Percentiles rank a stretch among this genome's conserved stretches.
These are phyloP conservation scores for Apophysomyces ossiformis DNA, from an alignment of 371 early-diverging fungal species.

Conservation along the genomic window DNA sequence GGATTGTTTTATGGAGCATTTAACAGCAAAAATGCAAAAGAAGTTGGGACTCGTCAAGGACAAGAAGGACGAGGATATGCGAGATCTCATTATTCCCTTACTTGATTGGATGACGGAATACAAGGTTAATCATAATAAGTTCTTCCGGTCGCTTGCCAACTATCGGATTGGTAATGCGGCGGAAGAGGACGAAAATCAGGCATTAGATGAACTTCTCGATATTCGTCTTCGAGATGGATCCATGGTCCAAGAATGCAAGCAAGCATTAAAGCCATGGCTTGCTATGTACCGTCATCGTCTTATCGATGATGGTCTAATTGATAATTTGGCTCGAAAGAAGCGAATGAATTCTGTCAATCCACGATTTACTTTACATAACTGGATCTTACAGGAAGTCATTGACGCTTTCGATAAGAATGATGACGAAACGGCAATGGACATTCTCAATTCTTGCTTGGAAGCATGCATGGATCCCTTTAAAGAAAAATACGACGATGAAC, in stretches of 20 bases:
- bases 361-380: conserved; percentile 74
- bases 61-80: conserved; percentile 48
- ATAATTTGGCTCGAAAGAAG: conserved; percentile 35
- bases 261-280: conserved; percentile 45
- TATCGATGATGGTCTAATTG: conserved; percentile 31
- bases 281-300: conserved; percentile 58
- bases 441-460: conserved; percentile 57
- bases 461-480: conserved; percentile 64
- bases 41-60: conserved; percentile 53
- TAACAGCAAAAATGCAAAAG: conserved; percentile 58
- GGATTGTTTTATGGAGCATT: conserved; percentile 52
- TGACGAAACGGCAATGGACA: conserved; percentile 32
- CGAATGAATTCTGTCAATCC: conserved; percentile 72
- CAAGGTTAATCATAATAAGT: conserved; percentile 72
- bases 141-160: conserved; percentile 68
- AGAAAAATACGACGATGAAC: conserved; percentile 43
- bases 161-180: conserved; percentile 33
- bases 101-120: conserved; percentile 67
- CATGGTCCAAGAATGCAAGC: conserved; percentile 20
- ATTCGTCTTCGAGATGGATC: conserved; percentile 35
- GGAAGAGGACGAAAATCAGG: conserved; percentile 49
- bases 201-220: conserved; percentile 34
- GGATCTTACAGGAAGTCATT: conserved; percentile 74
- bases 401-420: conserved; percentile 46
- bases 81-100: conserved; percentile 65